phyloP scores from a whole-genome alignment of 495 filamentous ascomycete species.

The Hypoxylon perforatum region DNA sequence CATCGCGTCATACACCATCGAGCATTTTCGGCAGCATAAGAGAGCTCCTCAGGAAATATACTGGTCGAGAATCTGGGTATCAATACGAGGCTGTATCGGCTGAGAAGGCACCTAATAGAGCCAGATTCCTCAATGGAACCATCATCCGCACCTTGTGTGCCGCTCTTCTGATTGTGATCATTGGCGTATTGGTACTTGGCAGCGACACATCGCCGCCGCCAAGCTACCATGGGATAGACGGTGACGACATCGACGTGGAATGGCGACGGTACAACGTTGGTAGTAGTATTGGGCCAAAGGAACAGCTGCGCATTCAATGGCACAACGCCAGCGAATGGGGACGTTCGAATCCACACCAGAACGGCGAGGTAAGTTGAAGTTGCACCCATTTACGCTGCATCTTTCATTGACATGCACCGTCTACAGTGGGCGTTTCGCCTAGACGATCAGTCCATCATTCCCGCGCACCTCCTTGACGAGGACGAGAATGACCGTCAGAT shows the following conservation, averaged over 20 bases:
- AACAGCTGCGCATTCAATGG: background rate
- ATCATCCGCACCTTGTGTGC: background rate
- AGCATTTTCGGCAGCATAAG: background rate
- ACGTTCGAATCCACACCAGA: background rate
- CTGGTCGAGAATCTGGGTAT: background rate
- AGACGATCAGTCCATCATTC: background rate
- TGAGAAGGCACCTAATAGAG: background rate
- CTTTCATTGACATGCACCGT: background rate
- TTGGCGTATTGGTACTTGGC: background rate
- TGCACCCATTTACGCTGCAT: background rate
- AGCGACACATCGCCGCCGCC: background rate
- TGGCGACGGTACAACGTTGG: background rate
- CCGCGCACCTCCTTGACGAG: background rate
- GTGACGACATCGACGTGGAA: background rate
- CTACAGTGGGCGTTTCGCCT: constrained; percentile 1
- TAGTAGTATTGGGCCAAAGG: background rate
- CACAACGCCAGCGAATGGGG: constrained; percentile 5
- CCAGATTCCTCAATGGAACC: background rate
- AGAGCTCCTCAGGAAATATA: background rate
- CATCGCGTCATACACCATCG: background rate
- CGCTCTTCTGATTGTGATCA: background rate
- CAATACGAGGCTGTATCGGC: background rate
- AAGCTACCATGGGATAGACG: background rate
- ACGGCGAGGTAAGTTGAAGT: background rate
- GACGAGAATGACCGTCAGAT: background rate